These are phyloP conservation scores for Cylindrodendrum hubeiense DNA, from an alignment of 2,329 filamentous ascomycete species.

Conservation along the genomic window DNA sequence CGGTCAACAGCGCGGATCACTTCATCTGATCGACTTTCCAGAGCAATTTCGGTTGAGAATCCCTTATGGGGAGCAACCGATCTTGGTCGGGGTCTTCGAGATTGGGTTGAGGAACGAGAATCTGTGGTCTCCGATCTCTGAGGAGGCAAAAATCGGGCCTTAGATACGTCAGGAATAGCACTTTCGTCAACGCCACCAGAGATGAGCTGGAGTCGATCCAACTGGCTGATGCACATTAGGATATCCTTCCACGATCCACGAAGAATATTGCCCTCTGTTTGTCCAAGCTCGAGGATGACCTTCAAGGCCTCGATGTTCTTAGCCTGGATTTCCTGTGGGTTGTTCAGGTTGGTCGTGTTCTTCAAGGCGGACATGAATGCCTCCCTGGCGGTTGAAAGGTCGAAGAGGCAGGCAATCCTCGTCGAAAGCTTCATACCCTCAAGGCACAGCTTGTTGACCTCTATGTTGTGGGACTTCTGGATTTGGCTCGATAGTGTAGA, in stretches of 20 bases:
- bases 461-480: conserved; percentile 92
- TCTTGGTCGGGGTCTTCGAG: conserved; percentile 63
- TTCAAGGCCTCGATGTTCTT: conserved; percentile 98
- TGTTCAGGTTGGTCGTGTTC: conserved; percentile 95
- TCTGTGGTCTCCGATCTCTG: conserved; percentile 66
- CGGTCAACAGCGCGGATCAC: conserved; percentile 93
- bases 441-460: conserved; percentile 91
- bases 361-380: conserved; percentile 94
- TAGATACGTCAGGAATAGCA: conserved; percentile 90
- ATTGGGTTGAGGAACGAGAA: conserved; percentile 76
- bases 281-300: conserved; percentile 89
- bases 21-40: conserved; percentile 92
- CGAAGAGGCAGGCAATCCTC: conserved; percentile 92
- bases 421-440: conserved; percentile 96
- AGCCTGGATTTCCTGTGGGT: conserved; percentile 92
- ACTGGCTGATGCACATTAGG: conserved; percentile 92
- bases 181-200: conserved; percentile 95
- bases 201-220: conserved; percentile 94
- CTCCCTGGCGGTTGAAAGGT: conserved; percentile 91
- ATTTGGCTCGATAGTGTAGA: conserved; percentile 94
- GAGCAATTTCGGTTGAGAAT: conserved; percentile 83
- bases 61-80: conserved; percentile 72
- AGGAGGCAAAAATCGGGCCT: conserved; percentile 77
- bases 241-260: conserved; percentile 96
- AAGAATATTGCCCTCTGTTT: conserved; percentile 91